phyloP scores from a whole-genome alignment of 2,329 filamentous ascomycete species.

The Aspergillus tanneri region DNA sequence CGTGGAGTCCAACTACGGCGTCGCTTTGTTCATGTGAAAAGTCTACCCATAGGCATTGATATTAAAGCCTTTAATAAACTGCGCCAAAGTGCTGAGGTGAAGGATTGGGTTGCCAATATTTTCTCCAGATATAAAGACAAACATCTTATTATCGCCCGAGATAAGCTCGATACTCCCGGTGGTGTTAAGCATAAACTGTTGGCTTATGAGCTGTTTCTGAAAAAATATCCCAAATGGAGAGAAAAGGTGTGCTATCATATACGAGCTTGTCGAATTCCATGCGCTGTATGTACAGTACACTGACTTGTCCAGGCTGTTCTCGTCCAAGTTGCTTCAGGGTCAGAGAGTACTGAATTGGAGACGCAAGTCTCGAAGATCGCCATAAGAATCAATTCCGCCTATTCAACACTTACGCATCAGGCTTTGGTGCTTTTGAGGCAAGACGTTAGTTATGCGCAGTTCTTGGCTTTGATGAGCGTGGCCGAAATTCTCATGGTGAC shows the following conservation, averaged over 20 bases:
- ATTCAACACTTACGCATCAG: slow-evolving; percentile 85
- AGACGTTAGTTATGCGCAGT: slow-evolving; percentile 88
- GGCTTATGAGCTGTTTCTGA: slow-evolving; percentile 86
- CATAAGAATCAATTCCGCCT: slow-evolving; percentile 83
- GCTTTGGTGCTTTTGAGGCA: slow-evolving; percentile 89
- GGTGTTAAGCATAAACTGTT: slow-evolving; percentile 91
- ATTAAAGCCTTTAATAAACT: slow-evolving; percentile 67
- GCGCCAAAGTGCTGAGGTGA: slow-evolving; percentile 68
- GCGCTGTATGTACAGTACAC: background rate
- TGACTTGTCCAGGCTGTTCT: slow-evolving; percentile 64
- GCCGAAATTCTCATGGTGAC: slow-evolving; percentile 91
- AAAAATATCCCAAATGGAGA: slow-evolving; percentile 83
- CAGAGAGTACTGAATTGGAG: slow-evolving; percentile 80
- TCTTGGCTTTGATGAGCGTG: slow-evolving; percentile 82
- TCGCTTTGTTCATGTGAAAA: slow-evolving; percentile 81
- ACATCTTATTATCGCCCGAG: slow-evolving; percentile 84
- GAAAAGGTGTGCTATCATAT: slow-evolving; percentile 54
- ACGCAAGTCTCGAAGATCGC: slow-evolving; percentile 88
- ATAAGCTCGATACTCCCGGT: slow-evolving; percentile 87
- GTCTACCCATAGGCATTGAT: slow-evolving; percentile 83
- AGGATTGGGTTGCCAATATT: slow-evolving; percentile 74
- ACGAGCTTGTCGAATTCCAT: background rate
- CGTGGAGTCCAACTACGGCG: slow-evolving; percentile 85
- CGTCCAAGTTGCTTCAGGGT: slow-evolving; percentile 86
- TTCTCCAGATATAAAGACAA: slow-evolving; percentile 80